Base-by-base conservation (phyloP, 2,329 filamentous ascomycete genomes). In the Fusarium sp. region DNA sequence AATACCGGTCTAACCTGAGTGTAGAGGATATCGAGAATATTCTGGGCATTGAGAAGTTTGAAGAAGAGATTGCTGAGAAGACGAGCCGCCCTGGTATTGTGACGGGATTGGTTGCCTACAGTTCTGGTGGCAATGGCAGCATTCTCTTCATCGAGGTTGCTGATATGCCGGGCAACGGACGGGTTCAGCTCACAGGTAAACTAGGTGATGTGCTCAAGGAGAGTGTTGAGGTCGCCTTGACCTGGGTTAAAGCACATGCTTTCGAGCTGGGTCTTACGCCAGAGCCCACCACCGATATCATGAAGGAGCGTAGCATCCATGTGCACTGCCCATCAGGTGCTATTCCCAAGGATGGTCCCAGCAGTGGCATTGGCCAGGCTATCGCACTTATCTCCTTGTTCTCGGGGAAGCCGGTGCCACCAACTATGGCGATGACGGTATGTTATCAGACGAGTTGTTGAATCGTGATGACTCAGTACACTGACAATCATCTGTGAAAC, bases 91-190 rank as follows among this genome's bases (percentile, higher is more conserved):
- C 96, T 3, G 96, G 96, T 58, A 92, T 99, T 58, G 95, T 99
- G 37, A 99, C 96, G 1, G 96, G 96, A 16, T 90, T 99, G 31
- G 96, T 99, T 18, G 96, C 96, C 11, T 99, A 98, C 83, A 93
- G 91, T 76, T 92, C 91, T 6, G 95, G 96, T 49, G 94, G 94
- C 47, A 95, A 98, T 78, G 96, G 96, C 67, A 94, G 92, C 77
- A 99, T 99, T 75, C 86, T 99, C 57, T 99, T 99, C 84, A 99
- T 99, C 74, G 96, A 99, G 81, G 93, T 98, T 43, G 93, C 95
- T 13, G 94, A 97, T 77, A 98, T 98, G 94, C 96, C 96, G 1
- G 96, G 96, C 42, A 91, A 89, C 58, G 96, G 96, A 33, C 91
- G 92, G 54, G 93, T 99, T 35, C 96, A 98, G 81, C 89, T 99